Conservation (phyloP, 768 basidiomycete genomes). For the Russula griseocarnosa region DNA sequence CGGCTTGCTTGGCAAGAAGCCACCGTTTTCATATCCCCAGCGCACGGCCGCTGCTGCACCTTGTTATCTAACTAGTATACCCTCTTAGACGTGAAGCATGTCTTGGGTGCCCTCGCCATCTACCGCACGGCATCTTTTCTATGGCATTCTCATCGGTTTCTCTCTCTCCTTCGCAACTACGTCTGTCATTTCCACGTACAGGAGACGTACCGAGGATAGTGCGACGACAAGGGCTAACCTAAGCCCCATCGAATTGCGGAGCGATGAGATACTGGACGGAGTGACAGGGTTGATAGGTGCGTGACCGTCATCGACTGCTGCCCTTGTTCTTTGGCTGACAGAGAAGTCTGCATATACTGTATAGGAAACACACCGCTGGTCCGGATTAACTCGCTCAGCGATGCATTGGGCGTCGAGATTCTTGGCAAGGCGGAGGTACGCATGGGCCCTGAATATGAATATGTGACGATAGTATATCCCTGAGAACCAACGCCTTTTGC, state of each 20-base stretch:
- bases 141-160: constrained; percentile 68
- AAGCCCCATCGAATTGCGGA: constrained; percentile 66
- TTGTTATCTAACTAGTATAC: background rate
- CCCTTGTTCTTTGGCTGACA: background rate
- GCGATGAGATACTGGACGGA: constrained; percentile 75
- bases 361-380: constrained; percentile 92
- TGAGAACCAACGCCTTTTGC: constrained; percentile 7
- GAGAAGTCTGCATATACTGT: background rate
- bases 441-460: background rate
- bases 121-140: constrained; percentile 38
- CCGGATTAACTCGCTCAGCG: constrained; percentile 85
- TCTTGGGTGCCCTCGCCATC: constrained; percentile 32
- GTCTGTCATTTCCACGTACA: constrained; percentile 53
- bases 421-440: constrained; percentile 90
- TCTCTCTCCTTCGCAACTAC: constrained; percentile 71
- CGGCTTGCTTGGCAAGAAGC: background rate
- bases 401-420: constrained; percentile 90
- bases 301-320: constrained; percentile 25
- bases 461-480: background rate
- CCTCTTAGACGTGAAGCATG: constrained; percentile 10
- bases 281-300: constrained; percentile 83
- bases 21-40: constrained; percentile 8
- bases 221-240: constrained; percentile 34
- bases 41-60: constrained; percentile 25
- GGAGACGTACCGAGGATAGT: constrained; percentile 48